Base-by-base conservation (phyloP, 768 basidiomycete genomes). In the Plicaturopsis crispa region DNA sequence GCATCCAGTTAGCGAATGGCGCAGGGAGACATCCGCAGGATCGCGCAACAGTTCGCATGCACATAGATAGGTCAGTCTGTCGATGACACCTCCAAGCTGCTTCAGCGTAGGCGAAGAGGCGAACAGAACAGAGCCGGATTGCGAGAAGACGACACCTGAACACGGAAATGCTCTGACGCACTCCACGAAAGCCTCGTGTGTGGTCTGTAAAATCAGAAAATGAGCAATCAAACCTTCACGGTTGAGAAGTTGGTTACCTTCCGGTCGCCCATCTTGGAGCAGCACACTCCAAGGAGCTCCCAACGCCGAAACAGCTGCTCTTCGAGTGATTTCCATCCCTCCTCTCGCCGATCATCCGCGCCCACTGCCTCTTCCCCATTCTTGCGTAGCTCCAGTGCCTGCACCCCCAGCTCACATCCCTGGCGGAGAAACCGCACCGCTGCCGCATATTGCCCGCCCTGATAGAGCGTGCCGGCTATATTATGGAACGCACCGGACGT, bases 211-310 rank as follows among this genome's bases (percentile, higher is more conserved):
- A 24, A 5, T 16, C n/a, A 45, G 43, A 38, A 38, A 26, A 22
- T 20, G 23, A 42, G 35, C 24, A 36, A 19, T 33, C 0, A 13
- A 21, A 24, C 35, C 38, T 10, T 32, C 35, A 33, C 23, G 45
- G 18, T n/a, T 19, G 10, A 44, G 26, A 24, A 36, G 38, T 10
- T 3, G 55, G 67, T 21, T 32, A 87, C 91, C 71, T 73, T 74
- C 16, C 82, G 70, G 47, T 94, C 84, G 0, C 81, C 83, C 19
- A 78, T 78, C 56, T 86, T 91, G 20, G 73, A 69, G 50, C 77
- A 79, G 53, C 87, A 90, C 4, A 83, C 75, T 0, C 74, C 90
- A 18, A 93, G 62, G 21, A 94, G 55, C 59, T 96, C 89, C 73
- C 81, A 93, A 33, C 90, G 63, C 16, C 80, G 69, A 45, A 71